phyloP scores from a whole-genome alignment of 78 protist genomes.

The Cavenderia fasciculata region DNA sequence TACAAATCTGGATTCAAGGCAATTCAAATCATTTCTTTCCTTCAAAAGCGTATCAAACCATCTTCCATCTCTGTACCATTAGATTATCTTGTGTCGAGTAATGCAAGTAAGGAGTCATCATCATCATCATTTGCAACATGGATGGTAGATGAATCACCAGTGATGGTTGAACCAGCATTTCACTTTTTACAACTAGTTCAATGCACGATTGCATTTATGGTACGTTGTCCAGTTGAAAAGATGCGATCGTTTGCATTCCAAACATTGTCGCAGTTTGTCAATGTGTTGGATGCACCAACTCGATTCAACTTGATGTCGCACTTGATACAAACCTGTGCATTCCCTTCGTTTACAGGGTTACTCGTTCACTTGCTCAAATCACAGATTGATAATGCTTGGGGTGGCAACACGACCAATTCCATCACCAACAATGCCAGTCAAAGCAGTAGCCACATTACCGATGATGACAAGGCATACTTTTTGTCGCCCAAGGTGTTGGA shows the following conservation, averaged over 20 bases:
- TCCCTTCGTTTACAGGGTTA: conserved; percentile 72
- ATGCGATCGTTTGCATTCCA: conserved; percentile 43
- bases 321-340: conserved; percentile 17
- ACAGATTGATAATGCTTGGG: conserved; percentile 40
- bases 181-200: conserved; percentile 62
- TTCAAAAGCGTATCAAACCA: conserved; percentile 43
- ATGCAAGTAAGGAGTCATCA: not conserved
- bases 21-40: conserved; percentile 59
- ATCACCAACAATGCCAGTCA: too few relatives aligned
- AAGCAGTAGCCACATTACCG: too few relatives aligned
- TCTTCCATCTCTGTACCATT: not conserved
- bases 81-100: not conserved
- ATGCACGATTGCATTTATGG: conserved; percentile 5
- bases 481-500: conserved; percentile 54
- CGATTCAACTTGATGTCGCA: conserved; percentile 15
- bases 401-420: too few relatives aligned
- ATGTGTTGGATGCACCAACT: not conserved
- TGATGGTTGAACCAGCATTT: conserved; percentile 4
- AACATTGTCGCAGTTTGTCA: not conserved
- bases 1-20: conserved; percentile 55
- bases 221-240: conserved; percentile 64
- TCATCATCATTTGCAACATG: not conserved
- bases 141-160: conserved; percentile 15
- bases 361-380: conserved; percentile 54
- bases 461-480: conserved; percentile 6